Conservation (phyloP, 768 basidiomycete genomes). For the Royoungia palumana region DNA sequence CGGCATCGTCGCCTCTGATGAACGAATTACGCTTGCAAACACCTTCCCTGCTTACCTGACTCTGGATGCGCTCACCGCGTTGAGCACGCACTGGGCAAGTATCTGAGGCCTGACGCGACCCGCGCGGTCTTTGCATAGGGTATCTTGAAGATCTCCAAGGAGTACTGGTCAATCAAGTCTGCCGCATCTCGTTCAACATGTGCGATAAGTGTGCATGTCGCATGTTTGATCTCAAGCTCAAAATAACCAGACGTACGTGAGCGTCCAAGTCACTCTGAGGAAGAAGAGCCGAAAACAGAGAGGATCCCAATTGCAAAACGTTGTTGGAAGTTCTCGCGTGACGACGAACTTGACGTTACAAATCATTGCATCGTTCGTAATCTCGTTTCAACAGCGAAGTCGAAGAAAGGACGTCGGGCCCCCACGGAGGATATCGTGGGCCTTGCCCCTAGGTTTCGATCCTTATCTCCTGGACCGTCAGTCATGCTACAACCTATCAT, state of each 20-base stretch:
- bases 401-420: slow-evolving; percentile 2
- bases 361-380: too few relatives aligned
- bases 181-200: neutral
- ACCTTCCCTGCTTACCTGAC: slow-evolving; percentile 6
- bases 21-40: slow-evolving; percentile 9
- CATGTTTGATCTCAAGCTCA: neutral
- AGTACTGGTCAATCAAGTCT: slow-evolving; percentile 8
- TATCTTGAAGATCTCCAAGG: neutral
- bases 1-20: slow-evolving; percentile 3
- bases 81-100: slow-evolving; percentile 18
- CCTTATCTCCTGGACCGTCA: too few relatives aligned
- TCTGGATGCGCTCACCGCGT: slow-evolving; percentile 9
- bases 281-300: neutral
- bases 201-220: slow-evolving; percentile 1
- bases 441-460: neutral
- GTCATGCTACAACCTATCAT: slow-evolving; percentile 3
- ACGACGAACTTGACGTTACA: neutral
- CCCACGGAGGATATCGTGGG: neutral
- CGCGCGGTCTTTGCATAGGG: slow-evolving; percentile 1
- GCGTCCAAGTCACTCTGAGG: neutral
- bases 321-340: slow-evolving; percentile 5
- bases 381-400: slow-evolving; percentile 1
- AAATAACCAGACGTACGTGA: neutral
- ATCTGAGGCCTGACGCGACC: slow-evolving; percentile 2
- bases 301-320: neutral